Base-by-base conservation (phyloP, 768 basidiomycete species). In the Termitomyces sp. region DNA sequence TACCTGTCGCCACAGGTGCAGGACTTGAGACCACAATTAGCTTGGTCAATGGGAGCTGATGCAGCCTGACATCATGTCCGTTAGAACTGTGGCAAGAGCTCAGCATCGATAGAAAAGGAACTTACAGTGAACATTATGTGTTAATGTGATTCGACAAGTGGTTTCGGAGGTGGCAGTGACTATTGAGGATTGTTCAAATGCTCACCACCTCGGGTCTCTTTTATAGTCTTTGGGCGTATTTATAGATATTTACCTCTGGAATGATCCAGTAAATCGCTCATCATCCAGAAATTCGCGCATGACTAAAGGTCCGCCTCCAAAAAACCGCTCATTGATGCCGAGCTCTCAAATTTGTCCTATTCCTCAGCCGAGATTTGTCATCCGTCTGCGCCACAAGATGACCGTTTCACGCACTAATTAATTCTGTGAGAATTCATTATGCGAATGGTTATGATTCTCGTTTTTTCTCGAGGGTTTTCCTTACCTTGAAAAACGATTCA, bases 1-100 rank as follows among this genome's bases (percentile, higher is more conserved):
- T 3, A 84, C 84, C 49, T 70, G 21, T 64, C 72, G 60, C 84
- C 82, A 68, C 85, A 85, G 65, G 59, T 75, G 77, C 84, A 86
- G 52, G 61, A 62, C 63, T 46, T 59, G 61, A 65, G 73, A 66
- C 82, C 82, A 66, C 84, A 86, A 71, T 62, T 68, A 58, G 63
- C 62, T 57, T 78, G 65, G 68, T 76, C 74, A 64, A 76, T 73
- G 59, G 77, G 77, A 61, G 61, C 57, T 57, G 70, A 70, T 62
- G 64, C 68, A 59, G 60, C 68, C 75, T 75, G 25, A 9, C 8
- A 44, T 21, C 8, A 31, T 29, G 34, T n/a, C 14, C 16, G 42
- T 46, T 19, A 38, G 25, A 53, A 21, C n/a, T n/a, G n/a, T n/a
- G n/a, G n/a, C 11, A 21, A 34, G 27, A 7, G 10, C n/a, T 53